Evolutionary conservation across 768 basidiomycete species (phyloP).

Genomic region (Collybia sp.): DNA sequence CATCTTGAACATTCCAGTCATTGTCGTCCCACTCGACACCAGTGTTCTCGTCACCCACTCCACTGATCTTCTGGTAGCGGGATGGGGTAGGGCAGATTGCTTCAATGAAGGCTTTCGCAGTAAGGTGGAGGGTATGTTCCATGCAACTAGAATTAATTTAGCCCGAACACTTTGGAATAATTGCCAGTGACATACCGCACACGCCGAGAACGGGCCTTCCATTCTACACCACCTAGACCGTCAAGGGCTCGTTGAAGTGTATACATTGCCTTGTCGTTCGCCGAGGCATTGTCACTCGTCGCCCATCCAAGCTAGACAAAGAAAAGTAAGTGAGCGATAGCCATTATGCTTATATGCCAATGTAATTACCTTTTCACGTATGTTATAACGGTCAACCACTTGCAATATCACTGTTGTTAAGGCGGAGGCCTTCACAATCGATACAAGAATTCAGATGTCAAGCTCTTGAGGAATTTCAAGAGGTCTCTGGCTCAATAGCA

Average conservation of each 20-base stretch:
- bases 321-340: no score
- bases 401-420: not conserved
- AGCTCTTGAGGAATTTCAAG: no score
- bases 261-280: constrained; percentile 19
- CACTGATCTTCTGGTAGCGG: constrained; percentile 2
- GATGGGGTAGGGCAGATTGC: constrained; percentile 12
- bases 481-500: no score
- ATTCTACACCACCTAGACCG: constrained; percentile 8
- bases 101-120: constrained; percentile 20
- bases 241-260: constrained; percentile 12
- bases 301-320: constrained; percentile 21
- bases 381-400: not conserved
- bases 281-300: constrained; percentile 22
- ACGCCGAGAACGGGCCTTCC: constrained; percentile 14
- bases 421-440: no score
- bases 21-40: constrained; percentile 12
- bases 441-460: no score
- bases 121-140: constrained; percentile 25
- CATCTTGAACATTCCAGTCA: constrained; percentile 4
- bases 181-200: constrained; percentile 10
- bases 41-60: constrained; percentile 4
- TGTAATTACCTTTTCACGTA: not conserved
- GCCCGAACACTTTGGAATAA: not conserved
- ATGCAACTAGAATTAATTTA: constrained; percentile 19
- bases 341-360: no score